Conservation (phyloP, 306 rosid species). For the Cucurbita ficifolia region DNA sequence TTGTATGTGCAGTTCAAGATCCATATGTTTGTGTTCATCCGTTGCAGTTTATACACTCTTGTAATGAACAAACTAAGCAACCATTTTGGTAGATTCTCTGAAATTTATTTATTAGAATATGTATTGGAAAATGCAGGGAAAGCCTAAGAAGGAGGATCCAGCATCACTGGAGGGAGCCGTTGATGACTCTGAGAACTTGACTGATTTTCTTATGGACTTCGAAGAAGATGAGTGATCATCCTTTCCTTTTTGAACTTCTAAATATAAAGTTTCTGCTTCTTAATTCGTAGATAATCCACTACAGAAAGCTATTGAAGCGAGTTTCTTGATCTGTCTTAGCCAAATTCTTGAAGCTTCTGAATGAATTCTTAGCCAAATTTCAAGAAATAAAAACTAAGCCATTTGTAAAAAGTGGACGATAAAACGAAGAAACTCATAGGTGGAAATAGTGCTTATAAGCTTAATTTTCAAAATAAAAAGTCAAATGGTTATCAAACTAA, state of each 20-base stretch:
- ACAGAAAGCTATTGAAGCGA: background rate
- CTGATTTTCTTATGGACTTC: conserved; percentile 87
- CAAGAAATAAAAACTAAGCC: no score
- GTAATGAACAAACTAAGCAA: background rate
- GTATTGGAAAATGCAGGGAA: conserved; percentile 32
- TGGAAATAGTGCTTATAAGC: no score
- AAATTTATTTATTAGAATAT: background rate
- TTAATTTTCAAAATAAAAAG: no score
- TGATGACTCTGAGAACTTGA: conserved; percentile 70
- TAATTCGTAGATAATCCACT: background rate
- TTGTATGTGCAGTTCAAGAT: background rate
- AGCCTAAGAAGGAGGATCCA: conserved; percentile 52
- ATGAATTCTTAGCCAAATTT: background rate
- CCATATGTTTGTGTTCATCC: background rate
- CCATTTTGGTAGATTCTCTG: background rate
- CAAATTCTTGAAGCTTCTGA: background rate
- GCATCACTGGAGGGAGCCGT: conserved; percentile 55
- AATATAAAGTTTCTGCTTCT: background rate
- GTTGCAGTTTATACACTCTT: background rate
- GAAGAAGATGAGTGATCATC: conserved; percentile 40
- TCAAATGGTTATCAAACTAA: no score
- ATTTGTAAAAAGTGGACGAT: no score
- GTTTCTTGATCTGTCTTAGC: background rate
- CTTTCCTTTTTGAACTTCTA: conserved; percentile 9
- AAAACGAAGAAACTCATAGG: no score